phyloP scores from a whole-genome alignment of 768 basidiomycete genomes.

The Psilocybe azurescens region DNA sequence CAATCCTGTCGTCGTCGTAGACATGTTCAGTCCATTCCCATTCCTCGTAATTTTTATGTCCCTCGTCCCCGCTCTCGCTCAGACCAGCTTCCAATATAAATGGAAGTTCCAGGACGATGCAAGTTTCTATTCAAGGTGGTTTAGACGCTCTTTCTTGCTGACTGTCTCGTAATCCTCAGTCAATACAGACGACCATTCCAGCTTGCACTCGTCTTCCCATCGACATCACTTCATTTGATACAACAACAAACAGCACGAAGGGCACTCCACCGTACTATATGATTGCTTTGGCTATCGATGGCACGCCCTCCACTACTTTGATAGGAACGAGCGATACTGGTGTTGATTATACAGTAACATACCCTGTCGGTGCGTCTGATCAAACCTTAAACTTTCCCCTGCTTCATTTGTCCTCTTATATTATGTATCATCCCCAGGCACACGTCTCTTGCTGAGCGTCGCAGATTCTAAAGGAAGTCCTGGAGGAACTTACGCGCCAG shows the following conservation, averaged over 20 bases:
- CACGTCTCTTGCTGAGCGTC: conserved; percentile 45
- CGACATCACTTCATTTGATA: conserved; percentile 24
- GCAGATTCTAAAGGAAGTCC: conserved; percentile 46
- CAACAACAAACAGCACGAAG: conserved; percentile 16
- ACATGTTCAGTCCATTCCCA: background rate
- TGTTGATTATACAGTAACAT: conserved; percentile 42
- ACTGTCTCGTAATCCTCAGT: background rate
- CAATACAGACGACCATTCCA: conserved; percentile 21
- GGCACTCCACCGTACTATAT: conserved; percentile 45
- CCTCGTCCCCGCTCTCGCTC: conserved; percentile 4
- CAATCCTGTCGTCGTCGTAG: background rate
- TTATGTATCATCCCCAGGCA: conserved; percentile 33
- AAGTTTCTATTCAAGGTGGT: background rate
- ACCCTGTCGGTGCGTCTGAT: conserved; percentile 42
- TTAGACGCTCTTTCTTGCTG: background rate
- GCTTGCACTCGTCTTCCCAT: conserved; percentile 30
- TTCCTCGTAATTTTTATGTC: background rate
- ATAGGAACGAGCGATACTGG: conserved; percentile 38
- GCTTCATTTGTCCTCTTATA: background rate
- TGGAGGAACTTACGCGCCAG: conserved; percentile 39
- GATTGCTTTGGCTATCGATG: conserved; percentile 44
- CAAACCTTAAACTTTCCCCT: background rate
- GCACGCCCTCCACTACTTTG: conserved; percentile 36
- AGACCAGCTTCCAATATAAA: conserved; percentile 14
- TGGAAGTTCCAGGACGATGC: conserved; percentile 16